Base-by-base conservation (phyloP, 257 asterid species). In the Solanum bulbocastanum region DNA sequence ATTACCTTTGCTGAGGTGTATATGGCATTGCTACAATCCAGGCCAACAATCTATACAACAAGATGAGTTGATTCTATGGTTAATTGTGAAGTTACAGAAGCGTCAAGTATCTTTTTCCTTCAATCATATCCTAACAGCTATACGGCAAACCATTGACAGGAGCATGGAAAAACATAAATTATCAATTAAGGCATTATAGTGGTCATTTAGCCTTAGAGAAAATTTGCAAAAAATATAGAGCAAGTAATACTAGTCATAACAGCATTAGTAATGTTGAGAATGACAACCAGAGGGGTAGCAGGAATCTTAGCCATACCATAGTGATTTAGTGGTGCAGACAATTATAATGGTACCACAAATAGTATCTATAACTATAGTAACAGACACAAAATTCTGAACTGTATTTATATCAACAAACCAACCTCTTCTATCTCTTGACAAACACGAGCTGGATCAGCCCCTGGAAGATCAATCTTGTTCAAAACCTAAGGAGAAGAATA, bases 381-480 rank as follows among this genome's bases (percentile, higher is more conserved):
- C 68, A 71, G 79, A 71, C 35, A 88, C 49, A 42, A 82, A 49
- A 40, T 39, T 66, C 84, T 62, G 35, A 22, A 16, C 49, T 84
- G 72, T 35, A 68, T 87, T 88, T 79, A 32, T 72, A 90, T 84
- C 87, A 75, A 86, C n/a, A 87, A 89, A 93, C 98, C 58, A 88
- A 97, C 99, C 99, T 97, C 99, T 91, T 97, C 99, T 87, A 97
- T 97, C 92, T 97, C 99, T 86, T 91, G 94, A 90, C 92, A 85
- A 90, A 97, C 97, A 88, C 96, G 95, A 91, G 91, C 93, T 78
- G 99, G 99, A 88, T 97, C 99, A 82, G 99, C 98, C 86, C 99
- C 99, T 82, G 99, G 99, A 92, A 97, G 99, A 92, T 97, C 99
- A 84, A 97, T 97, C 94, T 97, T 97, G 96, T 97, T 97, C 91